phyloP scores from a whole-genome alignment of 2,329 filamentous ascomycete genomes.

The Diaporthe longicolla region DNA sequence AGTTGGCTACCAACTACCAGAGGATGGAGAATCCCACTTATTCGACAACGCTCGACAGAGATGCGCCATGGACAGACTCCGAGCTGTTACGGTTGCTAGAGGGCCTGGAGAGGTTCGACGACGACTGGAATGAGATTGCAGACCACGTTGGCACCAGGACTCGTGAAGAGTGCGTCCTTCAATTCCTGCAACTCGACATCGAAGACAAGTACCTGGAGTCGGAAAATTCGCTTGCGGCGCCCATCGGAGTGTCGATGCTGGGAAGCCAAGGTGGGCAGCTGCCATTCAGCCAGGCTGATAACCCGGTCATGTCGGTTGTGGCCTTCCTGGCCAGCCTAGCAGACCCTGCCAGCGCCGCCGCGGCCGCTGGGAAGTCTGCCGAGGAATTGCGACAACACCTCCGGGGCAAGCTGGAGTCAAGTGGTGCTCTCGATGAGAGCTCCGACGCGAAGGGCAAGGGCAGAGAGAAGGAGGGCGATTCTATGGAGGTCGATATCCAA shows the following conservation, averaged over 20 bases:
- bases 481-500: slow-evolving; percentile 75
- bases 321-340: slow-evolving; percentile 93
- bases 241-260: slow-evolving; percentile 74
- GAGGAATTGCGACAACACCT: slow-evolving; percentile 87
- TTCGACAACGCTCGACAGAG: slow-evolving; percentile 81
- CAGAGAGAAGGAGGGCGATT: slow-evolving; percentile 68
- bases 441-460: slow-evolving; percentile 71
- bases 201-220: slow-evolving; percentile 97
- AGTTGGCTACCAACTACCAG: slow-evolving; percentile 84
- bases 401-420: slow-evolving; percentile 80
- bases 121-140: slow-evolving; percentile 94
- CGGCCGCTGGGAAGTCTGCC: slow-evolving; percentile 89
- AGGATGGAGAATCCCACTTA: slow-evolving; percentile 93
- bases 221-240: slow-evolving; percentile 69
- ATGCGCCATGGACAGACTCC: slow-evolving; percentile 91
- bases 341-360: slow-evolving; percentile 90
- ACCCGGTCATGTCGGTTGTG: slow-evolving; percentile 96
- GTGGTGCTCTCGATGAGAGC: slow-evolving; percentile 55
- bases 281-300: slow-evolving; percentile 93
- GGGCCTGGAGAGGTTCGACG: slow-evolving; percentile 91
- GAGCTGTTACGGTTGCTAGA: slow-evolving; percentile 92
- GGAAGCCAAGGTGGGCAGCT: slow-evolving; percentile 83
- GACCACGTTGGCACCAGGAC: slow-evolving; percentile 93
- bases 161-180: slow-evolving; percentile 94
- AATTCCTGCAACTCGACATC: slow-evolving; percentile 96